phyloP scores from a whole-genome alignment of 805 yeast species.

The Teunomyces panamensis region DNA sequence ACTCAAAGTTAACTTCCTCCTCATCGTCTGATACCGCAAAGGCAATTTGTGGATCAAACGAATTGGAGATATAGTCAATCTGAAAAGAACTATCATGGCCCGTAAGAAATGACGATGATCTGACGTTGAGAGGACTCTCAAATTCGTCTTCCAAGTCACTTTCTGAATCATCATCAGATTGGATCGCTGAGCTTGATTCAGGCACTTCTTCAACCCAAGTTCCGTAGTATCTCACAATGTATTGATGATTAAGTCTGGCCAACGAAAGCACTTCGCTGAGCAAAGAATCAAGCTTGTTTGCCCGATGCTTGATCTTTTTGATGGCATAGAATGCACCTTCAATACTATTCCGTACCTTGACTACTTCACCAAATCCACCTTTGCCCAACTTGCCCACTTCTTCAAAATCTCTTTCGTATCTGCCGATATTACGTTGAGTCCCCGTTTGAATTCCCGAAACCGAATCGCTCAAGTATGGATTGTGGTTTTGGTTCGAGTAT shows the following conservation, averaged over 20 bases:
- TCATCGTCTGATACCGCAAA: constrained; percentile 39
- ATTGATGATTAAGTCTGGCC: constrained; percentile 90
- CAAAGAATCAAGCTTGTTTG: constrained; percentile 74
- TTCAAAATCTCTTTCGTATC: constrained; percentile 92
- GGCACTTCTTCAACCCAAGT: constrained; percentile 91
- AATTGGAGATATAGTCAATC: constrained; percentile 69
- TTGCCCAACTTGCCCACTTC: constrained; percentile 87
- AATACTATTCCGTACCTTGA: constrained; percentile 88
- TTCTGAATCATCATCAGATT: constrained; percentile 6
- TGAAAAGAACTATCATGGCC: constrained; percentile 25
- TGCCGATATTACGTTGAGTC: constrained; percentile 40
- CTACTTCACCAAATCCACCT: constrained; percentile 98
- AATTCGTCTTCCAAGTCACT: constrained; percentile 14
- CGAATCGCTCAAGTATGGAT: constrained; percentile 8
- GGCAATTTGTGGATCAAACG: constrained; percentile 56
- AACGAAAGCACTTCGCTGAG: constrained; percentile 88
- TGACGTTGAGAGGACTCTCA: constrained; percentile 20
- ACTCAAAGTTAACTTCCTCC: constrained; percentile 29
- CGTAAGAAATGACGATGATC: constrained; percentile 16
- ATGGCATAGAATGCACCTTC: constrained; percentile 96
- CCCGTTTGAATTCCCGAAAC: neutral
- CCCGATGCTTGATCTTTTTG: constrained; percentile 82
- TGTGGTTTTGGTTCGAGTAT: constrained; percentile 20
- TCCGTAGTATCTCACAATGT: constrained; percentile 93
- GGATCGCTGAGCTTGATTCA: constrained; percentile 17